Base-by-base conservation (phyloP, 441 rosid species). In the Bocquillonia castaneifolia region DNA sequence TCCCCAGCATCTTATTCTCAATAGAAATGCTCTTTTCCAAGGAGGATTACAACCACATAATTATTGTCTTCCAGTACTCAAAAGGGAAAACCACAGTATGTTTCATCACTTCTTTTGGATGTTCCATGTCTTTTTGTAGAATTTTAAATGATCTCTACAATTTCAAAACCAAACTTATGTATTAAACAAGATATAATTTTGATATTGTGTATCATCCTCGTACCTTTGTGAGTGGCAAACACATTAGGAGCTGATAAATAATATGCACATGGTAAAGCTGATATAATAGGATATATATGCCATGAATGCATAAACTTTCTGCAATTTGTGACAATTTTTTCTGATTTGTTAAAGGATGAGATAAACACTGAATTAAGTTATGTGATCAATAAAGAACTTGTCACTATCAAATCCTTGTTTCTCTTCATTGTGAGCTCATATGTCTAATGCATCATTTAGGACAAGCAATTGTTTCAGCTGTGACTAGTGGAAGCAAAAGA, bases 11-110 rank as follows among this genome's bases (percentile, higher is more conserved):
- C 92, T 91, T 71, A 83, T 89, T 76, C 95, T 93, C 48, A 93
- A 89, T 61, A 84, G 95, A 70, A 91, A 91, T 64, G 82, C 85
- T 57, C 65, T 93, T 20, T 93, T 93, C 83, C 88, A 88, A 79
- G 96, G 98, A 68, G 98, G 96, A 78, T 67, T 93, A 72, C 96
- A 84, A 70, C 97, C 98, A 0, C 95, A 91, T 76, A 89, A 74
- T 73, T 91, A 89, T 78, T 91, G 99, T 71, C 97, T 93, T 80
- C 97, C 96, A 8, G 88, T 93, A 50, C 95, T 93, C 61, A 91
- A 89, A 83, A 84, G 99, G 80, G 99, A 93, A 77, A 84, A 61
- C 64, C 97, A 91, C 61, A 77, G 97, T 93, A 81, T 40, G 87
- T 73, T 70, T 26, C 47, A 26, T 69, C 56, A 29, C 39, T n/a